Conservation (phyloP, 2,329 filamentous ascomycete genomes). For the Epichloe gansuensis region DNA sequence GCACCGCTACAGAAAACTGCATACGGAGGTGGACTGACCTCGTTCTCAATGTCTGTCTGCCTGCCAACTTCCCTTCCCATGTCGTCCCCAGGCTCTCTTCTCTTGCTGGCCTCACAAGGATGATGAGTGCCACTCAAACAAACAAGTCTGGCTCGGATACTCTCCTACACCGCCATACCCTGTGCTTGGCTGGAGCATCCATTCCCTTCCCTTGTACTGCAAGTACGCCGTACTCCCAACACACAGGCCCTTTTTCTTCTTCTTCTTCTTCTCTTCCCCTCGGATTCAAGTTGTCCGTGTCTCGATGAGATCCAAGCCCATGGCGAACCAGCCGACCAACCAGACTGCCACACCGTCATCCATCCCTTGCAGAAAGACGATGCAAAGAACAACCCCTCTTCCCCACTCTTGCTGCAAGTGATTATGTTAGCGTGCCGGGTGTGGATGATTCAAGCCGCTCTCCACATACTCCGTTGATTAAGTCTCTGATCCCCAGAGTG, state of each 20-base stretch:
- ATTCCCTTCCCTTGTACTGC: background rate
- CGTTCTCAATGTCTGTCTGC: background rate
- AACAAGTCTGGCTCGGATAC: background rate
- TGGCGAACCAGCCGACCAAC: background rate
- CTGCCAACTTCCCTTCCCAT: background rate
- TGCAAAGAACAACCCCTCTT: constrained; percentile 1
- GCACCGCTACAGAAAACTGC: background rate
- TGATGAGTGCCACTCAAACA: background rate
- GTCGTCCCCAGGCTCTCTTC: background rate
- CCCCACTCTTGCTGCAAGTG: constrained; percentile 4
- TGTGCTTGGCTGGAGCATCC: constrained; percentile 1
- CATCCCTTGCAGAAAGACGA: background rate
- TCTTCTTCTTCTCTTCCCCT: background rate
- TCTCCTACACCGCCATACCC: background rate
- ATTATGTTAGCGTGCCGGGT: constrained; percentile 2
- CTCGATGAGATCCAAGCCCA: background rate
- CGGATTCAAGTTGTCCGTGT: background rate
- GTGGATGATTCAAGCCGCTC: constrained; percentile 1
- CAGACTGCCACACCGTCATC: background rate
- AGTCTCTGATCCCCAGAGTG: background rate
- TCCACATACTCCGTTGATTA: background rate
- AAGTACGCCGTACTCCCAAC: background rate
- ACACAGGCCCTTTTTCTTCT: background rate
- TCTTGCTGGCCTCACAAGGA: background rate
- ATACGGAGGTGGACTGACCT: background rate